Percentiles rank a stretch among this genome's conserved stretches.
These are phyloP conservation scores for Rhytidiadelphus loreus DNA, from an alignment of 225 moss, liverwort and hornwort genomes.

Conservation along the genomic window DNA sequence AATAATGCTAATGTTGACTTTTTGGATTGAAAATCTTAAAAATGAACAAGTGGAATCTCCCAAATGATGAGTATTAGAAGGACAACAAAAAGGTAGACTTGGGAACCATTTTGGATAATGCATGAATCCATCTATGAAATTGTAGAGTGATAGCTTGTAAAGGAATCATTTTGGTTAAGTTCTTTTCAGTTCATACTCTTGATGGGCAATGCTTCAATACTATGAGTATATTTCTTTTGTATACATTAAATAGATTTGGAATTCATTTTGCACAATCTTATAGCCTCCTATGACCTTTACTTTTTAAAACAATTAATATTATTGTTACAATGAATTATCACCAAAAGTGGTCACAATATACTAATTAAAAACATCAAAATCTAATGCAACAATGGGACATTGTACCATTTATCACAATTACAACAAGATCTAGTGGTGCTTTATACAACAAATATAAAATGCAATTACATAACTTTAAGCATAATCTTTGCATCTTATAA, in stretches of 20 bases:
- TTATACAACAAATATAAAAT: background rate
- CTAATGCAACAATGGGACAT: background rate
- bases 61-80: too few relatives aligned
- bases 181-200: background rate
- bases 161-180: too few relatives aligned
- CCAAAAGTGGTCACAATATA: background rate
- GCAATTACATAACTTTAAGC: background rate
- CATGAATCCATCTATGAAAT: too few relatives aligned
- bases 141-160: background rate
- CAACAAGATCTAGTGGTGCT: background rate
- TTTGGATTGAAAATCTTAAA: too few relatives aligned
- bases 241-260: background rate
- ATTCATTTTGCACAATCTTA: background rate
- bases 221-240: background rate
- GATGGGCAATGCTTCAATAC: background rate
- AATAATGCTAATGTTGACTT: too few relatives aligned
- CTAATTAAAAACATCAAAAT: background rate
- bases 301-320: background rate
- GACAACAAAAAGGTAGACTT: too few relatives aligned
- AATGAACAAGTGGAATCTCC: fast-evolving
- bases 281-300: background rate
- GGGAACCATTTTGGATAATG: too few relatives aligned
- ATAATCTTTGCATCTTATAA: too few relatives aligned
- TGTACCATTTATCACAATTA: background rate
- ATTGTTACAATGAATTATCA: background rate